phyloP scores from a whole-genome alignment of 108 stramenopile genomes.

The Skeletonema tropicum region DNA sequence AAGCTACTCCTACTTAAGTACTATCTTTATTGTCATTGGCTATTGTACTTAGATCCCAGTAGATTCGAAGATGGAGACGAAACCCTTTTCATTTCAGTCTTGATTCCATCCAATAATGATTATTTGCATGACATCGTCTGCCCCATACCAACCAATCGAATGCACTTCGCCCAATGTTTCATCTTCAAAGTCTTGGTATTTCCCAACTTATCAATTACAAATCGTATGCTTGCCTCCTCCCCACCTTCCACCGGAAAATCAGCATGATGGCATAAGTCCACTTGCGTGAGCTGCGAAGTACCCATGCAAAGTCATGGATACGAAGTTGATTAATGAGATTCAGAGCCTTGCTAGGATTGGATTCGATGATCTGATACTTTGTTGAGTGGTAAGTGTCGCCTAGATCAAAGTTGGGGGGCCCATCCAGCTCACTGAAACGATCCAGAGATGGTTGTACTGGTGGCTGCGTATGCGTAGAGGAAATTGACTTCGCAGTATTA shows the following conservation, averaged over 20 bases:
- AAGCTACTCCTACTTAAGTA: no score
- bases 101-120: no score
- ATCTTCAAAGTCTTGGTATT: slow-evolving; percentile 15
- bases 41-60: no score
- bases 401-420: not conserved
- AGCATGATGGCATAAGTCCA: slow-evolving; percentile 15
- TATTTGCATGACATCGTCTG: no score
- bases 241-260: slow-evolving; percentile 17
- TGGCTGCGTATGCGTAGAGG: not conserved
- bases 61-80: no score
- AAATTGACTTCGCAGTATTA: not conserved
- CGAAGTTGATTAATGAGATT: not conserved
- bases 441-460: not conserved
- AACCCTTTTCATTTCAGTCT: no score
- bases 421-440: not conserved
- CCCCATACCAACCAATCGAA: slow-evolving; percentile 16
- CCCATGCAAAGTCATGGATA: slow-evolving; percentile 20
- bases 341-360: not conserved
- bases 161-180: slow-evolving; percentile 20
- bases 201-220: slow-evolving; percentile 10
- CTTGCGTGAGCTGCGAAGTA: slow-evolving; percentile 5
- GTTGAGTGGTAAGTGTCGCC: not conserved
- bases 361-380: not conserved
- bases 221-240: slow-evolving; percentile 12
- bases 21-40: no score